phyloP scores from a whole-genome alignment of 2,329 filamentous ascomycete genomes.

The Aureobasidium sp. region DNA sequence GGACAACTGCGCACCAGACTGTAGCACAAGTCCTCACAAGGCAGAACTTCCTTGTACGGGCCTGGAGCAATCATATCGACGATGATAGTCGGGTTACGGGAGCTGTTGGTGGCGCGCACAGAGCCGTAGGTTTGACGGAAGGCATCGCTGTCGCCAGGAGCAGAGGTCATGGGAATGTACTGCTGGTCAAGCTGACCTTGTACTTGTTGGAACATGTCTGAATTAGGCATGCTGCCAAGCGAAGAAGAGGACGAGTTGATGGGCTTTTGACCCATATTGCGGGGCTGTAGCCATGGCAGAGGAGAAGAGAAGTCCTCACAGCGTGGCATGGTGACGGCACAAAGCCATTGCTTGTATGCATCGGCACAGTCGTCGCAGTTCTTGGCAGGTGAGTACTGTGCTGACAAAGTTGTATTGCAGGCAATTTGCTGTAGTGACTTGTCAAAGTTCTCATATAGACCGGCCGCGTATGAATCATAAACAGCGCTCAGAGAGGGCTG shows the following conservation, averaged over 20 bases:
- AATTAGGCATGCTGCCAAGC: not conserved
- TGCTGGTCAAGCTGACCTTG: slow-evolving; percentile 20
- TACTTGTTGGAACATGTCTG: not conserved
- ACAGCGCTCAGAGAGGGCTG: slow-evolving; percentile 56
- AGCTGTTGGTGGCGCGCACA: slow-evolving; percentile 28
- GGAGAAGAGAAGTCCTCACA: slow-evolving; percentile 72
- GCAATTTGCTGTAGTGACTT: slow-evolving; percentile 77
- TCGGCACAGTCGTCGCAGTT: slow-evolving; percentile 66
- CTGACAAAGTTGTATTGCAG: slow-evolving; percentile 68
- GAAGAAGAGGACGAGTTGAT: slow-evolving; percentile 22
- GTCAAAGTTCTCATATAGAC: slow-evolving; percentile 69
- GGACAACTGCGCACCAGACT: slow-evolving; percentile 81
- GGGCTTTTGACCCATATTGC: slow-evolving; percentile 56
- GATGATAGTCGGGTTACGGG: slow-evolving; percentile 48
- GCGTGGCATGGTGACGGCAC: slow-evolving; percentile 83
- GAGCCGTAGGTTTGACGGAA: slow-evolving; percentile 27
- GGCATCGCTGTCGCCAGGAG: slow-evolving; percentile 28
- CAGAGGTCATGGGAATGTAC: slow-evolving; percentile 29
- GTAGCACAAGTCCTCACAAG: slow-evolving; percentile 83
- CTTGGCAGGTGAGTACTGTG: slow-evolving; percentile 73
- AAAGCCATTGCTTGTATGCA: slow-evolving; percentile 93
- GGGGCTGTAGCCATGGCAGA: slow-evolving; percentile 53
- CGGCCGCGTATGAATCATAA: slow-evolving; percentile 70
- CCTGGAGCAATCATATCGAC: slow-evolving; percentile 68
- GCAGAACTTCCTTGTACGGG: slow-evolving; percentile 88